Evolutionary conservation across 2,329 filamentous ascomycete species (phyloP).

Genomic region (Epichloe sibirici): DNA sequence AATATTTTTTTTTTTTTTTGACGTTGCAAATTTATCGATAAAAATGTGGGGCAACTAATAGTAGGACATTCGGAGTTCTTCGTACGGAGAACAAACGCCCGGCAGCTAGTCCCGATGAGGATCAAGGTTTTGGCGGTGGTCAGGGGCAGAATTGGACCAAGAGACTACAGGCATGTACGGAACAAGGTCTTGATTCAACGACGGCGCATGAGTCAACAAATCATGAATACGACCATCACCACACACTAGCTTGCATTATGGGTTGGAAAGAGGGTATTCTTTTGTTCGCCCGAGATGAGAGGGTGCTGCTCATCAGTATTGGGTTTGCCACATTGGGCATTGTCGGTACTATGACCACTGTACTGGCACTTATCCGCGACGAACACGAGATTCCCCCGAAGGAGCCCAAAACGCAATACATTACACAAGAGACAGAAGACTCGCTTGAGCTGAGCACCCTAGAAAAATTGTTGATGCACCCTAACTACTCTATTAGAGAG

Average conservation of each 20-base stretch:
- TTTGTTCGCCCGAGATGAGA: slow-evolving; percentile 34
- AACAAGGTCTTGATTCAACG: neutral
- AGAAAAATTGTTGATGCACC: slow-evolving; percentile 54
- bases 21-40: slow-evolving; percentile 8
- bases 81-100: neutral
- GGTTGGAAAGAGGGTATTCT: slow-evolving; percentile 20
- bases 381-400: slow-evolving; percentile 53
- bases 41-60: neutral
- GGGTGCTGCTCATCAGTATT: slow-evolving; percentile 39
- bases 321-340: slow-evolving; percentile 47
- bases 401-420: slow-evolving; percentile 57
- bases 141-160: slow-evolving; percentile 9
- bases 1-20: slow-evolving; percentile 4
- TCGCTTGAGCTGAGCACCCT: slow-evolving; percentile 55
- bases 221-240: slow-evolving; percentile 2
- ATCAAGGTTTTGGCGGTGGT: slow-evolving; percentile 11
- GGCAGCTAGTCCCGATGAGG: slow-evolving; percentile 1
- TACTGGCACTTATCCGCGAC: slow-evolving; percentile 48
- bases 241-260: slow-evolving; percentile 22
- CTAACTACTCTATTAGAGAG: slow-evolving; percentile 60
- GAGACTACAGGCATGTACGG: neutral
- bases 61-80: neutral
- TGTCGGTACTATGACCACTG: slow-evolving; percentile 42
- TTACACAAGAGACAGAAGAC: slow-evolving; percentile 65
- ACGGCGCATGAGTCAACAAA: slow-evolving; percentile 3